These are phyloP conservation scores for Xylaria digitata DNA, from an alignment of 2,329 filamentous ascomycete genomes.

Conservation along the genomic window DNA sequence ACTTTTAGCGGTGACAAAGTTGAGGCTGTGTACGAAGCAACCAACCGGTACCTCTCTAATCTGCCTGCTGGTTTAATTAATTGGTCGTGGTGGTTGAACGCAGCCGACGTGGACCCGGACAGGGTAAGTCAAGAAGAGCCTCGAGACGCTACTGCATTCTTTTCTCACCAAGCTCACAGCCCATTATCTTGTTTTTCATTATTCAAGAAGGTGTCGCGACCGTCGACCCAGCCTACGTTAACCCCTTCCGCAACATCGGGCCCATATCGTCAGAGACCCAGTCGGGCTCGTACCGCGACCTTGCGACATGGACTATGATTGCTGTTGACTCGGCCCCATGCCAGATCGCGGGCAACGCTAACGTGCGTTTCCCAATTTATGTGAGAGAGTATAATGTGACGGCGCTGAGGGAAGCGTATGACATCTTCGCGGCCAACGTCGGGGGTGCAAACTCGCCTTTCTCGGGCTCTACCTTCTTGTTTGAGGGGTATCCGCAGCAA, in stretches of 20 bases:
- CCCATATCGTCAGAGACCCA: slow-evolving; percentile 25
- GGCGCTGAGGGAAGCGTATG: slow-evolving; percentile 53
- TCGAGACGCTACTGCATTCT: slow-evolving; percentile 12
- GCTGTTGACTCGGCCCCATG: slow-evolving; percentile 29
- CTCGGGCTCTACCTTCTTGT: slow-evolving; percentile 48
- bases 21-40: slow-evolving; percentile 58
- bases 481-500: slow-evolving; percentile 42
- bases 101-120: slow-evolving; percentile 32
- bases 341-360: slow-evolving; percentile 40
- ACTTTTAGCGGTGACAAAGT: slow-evolving; percentile 62
- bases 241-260: slow-evolving; percentile 36
- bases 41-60: slow-evolving; percentile 59
- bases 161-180: slow-evolving; percentile 28
- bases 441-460: slow-evolving; percentile 49
- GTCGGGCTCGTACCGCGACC: slow-evolving; percentile 34
- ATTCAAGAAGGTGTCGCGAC: slow-evolving; percentile 39
- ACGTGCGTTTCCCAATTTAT: slow-evolving; percentile 42
- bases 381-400: slow-evolving; percentile 49
- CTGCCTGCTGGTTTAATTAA: slow-evolving; percentile 35
- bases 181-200: slow-evolving; percentile 40
- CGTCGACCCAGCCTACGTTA: slow-evolving; percentile 37
- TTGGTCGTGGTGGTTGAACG: slow-evolving; percentile 35
- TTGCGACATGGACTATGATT: slow-evolving; percentile 30
- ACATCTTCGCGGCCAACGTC: slow-evolving; percentile 49
- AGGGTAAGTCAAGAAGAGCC: slow-evolving; percentile 33